Evolutionary conservation across 495 filamentous ascomycete species (phyloP).

Genomic region (Penicillium longicatenatum): DNA sequence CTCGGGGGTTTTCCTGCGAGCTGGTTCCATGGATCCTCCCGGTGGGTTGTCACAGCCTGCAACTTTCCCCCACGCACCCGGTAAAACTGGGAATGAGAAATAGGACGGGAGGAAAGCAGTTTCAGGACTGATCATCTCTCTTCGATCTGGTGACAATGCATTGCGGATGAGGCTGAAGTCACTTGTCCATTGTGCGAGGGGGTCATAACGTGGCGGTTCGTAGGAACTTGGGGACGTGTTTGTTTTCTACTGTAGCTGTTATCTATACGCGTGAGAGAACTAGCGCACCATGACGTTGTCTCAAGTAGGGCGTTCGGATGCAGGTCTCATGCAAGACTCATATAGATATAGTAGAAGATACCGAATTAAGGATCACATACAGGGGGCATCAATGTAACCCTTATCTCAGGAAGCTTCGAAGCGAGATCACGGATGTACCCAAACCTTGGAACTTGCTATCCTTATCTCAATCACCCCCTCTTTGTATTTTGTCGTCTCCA

Average conservation of each 20-base stretch:
- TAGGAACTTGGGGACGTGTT: not conserved
- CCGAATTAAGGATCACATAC: no score
- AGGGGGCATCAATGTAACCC: not conserved
- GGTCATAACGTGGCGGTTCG: not conserved
- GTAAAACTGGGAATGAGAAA: conserved; percentile 14
- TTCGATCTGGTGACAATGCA: not conserved
- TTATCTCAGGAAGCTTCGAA: not conserved
- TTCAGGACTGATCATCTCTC: not conserved
- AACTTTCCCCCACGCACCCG: conserved; percentile 13
- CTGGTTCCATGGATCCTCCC: conserved; percentile 19
- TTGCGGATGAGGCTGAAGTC: conserved; percentile 10
- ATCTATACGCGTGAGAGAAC: no score
- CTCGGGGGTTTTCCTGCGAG: conserved; percentile 7
- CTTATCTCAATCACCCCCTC: conserved; percentile 7
- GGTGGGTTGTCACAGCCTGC: conserved; percentile 14
- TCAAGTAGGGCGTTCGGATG: no score
- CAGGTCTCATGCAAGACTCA: not conserved
- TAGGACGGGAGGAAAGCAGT: not conserved
- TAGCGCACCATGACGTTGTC: conserved; percentile 1
- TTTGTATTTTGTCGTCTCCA: conserved; percentile 9
- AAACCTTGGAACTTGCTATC: not conserved
- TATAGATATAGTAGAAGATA: no score
- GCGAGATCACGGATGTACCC: not conserved
- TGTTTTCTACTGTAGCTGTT: no score
- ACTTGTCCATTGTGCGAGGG: not conserved